These are phyloP conservation scores for Metschnikowia peoriensis DNA, from an alignment of 805 yeast genomes.

Conservation along the genomic window DNA sequence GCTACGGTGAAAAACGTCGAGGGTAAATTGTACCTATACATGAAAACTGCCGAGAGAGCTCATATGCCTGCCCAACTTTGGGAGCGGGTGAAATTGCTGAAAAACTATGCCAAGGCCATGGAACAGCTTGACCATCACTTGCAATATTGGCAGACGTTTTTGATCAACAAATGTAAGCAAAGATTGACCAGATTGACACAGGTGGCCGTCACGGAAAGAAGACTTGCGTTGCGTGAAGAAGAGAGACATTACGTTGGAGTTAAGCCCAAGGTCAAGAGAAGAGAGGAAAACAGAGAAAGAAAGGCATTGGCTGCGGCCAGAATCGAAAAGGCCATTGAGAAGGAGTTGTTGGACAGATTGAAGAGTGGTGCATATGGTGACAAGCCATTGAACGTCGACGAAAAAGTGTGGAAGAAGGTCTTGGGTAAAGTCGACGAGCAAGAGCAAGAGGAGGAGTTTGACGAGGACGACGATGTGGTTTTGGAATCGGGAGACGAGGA, in stretches of 20 bases:
- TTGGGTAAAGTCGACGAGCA: slow-evolving; percentile 62
- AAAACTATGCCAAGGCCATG: slow-evolving; percentile 84
- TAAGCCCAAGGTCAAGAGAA: slow-evolving; percentile 90
- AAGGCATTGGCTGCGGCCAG: slow-evolving; percentile 96
- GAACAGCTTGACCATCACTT: slow-evolving; percentile 85
- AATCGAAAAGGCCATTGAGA: slow-evolving; percentile 94
- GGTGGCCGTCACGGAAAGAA: slow-evolving; percentile 91
- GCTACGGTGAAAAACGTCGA: slow-evolving; percentile 82
- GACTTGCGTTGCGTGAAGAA: slow-evolving; percentile 84
- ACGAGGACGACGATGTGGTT: slow-evolving; percentile 53
- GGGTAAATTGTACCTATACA: slow-evolving; percentile 79
- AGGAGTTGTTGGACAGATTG: slow-evolving; percentile 88
- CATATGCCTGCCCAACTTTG: slow-evolving; percentile 92
- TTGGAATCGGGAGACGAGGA: slow-evolving; percentile 43
- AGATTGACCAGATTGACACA: slow-evolving; percentile 92
- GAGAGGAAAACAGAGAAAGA: slow-evolving; percentile 92
- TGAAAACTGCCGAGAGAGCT: slow-evolving; percentile 97
- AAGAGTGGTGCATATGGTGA: slow-evolving; percentile 99
- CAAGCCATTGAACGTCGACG: slow-evolving; percentile 95
- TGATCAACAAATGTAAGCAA: slow-evolving; percentile 93
- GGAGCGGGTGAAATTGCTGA: slow-evolving; percentile 91
- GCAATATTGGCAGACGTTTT: slow-evolving; percentile 88
- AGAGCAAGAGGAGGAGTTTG: slow-evolving; percentile 59
- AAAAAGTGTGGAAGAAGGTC: slow-evolving; percentile 91
- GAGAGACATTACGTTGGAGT: slow-evolving; percentile 93